Evolutionary conservation across 768 basidiomycete species (phyloP), one percentile per base, ranked within the genome.

Genomic region (Suillus tomentosus): DNA sequence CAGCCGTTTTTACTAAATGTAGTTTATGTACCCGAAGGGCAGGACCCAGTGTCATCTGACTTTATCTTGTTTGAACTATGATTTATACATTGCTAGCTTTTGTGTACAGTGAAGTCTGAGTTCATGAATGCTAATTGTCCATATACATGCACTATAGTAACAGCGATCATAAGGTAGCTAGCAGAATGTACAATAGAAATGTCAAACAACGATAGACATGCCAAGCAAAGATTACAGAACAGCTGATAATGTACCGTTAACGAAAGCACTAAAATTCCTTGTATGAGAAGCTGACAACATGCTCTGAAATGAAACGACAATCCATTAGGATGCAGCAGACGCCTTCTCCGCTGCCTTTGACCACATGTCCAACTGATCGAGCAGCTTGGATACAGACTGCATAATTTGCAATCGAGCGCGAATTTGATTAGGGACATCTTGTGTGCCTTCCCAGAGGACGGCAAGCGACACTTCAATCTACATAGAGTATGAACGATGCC

Each of bases 381-480:
- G 73, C 47, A 87, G 74, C 24, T 73, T 70, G 7, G 71, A 65
- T 31, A 82, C 77, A 6, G 76, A 69, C 22, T 77, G 72, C 58
- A 84, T 72, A 17, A 82, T 74, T 27, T 77, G 73, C n/a, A 71
- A 65, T 40, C 84, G 79, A 5, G 76, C 75, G 60, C 65, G 73
- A 50, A 77, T 71, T 70, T 86, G 84, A 37, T 71, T 71, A 11
- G 82, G 82, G 71, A 81, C 80, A 66, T 86, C 84, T 39, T 76
- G 77, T 3, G 77, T 70, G 24, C 79, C 82, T 71, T 87, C 86
- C 86, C 87, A 88, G 9, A 88, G 79, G 8, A 87, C 82, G 10
- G 85, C 79, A 62, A 88, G 66, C 67, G 79, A 85, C 66, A 87
- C 84, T 73, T 84, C 84, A 54, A 84, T 72, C 81, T 83, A 59